Evolutionary conservation across 495 filamentous ascomycete genomes (phyloP).

Genomic region (Xylaria longipes): DNA sequence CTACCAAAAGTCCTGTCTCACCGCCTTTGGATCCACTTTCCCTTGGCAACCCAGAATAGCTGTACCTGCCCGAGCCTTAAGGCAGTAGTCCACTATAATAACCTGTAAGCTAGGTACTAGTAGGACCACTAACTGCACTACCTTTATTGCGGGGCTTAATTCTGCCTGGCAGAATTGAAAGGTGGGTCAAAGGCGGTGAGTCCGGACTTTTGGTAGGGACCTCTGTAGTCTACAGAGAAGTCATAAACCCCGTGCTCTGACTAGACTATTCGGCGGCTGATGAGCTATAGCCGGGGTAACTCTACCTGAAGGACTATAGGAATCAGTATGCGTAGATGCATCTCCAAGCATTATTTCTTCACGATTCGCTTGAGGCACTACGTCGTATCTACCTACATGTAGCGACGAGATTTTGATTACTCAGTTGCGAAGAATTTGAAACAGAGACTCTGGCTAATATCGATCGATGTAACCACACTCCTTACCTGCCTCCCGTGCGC

Average conservation of each 20-base stretch:
- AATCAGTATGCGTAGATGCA: not conserved
- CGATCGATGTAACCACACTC: not conserved
- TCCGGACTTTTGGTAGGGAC: too few relatives aligned
- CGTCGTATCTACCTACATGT: not conserved
- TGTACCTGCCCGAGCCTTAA: too few relatives aligned
- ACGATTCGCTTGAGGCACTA: not conserved
- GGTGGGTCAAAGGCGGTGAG: too few relatives aligned
- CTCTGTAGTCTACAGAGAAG: not conserved
- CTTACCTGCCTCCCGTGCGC: not conserved
- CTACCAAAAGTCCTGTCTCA: too few relatives aligned
- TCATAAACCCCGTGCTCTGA: not conserved
- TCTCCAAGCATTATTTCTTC: not conserved
- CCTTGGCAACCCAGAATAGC: too few relatives aligned
- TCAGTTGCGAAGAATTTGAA: not conserved
- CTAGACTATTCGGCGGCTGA: not conserved
- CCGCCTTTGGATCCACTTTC: too few relatives aligned
- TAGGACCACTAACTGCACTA: too few relatives aligned
- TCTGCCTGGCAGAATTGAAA: too few relatives aligned
- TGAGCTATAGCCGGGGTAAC: not conserved
- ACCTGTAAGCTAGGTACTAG: too few relatives aligned
- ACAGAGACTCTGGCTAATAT: not conserved
- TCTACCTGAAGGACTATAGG: not conserved
- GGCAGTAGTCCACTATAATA: too few relatives aligned
- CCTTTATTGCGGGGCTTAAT: too few relatives aligned
- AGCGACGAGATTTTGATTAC: not conserved